Evolutionary conservation across 179 eudicot species (phyloP).

Genomic region (Patellifolia procumbens): DNA sequence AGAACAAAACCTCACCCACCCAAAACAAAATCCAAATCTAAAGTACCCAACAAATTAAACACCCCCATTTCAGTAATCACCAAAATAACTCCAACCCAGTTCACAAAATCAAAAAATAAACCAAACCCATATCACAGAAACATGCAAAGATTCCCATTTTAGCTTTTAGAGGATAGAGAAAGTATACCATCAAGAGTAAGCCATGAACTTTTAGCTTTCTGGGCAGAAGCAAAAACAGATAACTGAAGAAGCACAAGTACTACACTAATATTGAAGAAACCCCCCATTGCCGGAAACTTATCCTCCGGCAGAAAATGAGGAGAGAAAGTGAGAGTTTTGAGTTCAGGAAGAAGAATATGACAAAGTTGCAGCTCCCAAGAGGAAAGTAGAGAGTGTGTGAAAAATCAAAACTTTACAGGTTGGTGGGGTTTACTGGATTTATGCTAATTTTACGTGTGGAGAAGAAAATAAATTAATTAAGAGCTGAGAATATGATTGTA

Average conservation of each 20-base stretch:
- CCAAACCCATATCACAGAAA: conserved; percentile 11
- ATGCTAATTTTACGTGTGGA: no score
- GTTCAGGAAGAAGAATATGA: background rate
- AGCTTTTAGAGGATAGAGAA: background rate
- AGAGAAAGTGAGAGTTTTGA: background rate
- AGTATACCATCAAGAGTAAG: conserved; percentile 24
- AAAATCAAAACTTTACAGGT: conserved; percentile 14
- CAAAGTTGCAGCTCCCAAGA: conserved; percentile 8
- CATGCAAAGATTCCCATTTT: conserved; percentile 7
- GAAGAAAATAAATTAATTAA: background rate
- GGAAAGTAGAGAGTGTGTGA: conserved; percentile 1
- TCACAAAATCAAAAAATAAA: conserved; percentile 11
- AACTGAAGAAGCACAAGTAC: conserved; percentile 5
- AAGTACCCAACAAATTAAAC: background rate
- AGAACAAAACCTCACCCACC: background rate
- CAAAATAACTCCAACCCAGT: conserved; percentile 17
- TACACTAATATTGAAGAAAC: conserved; percentile 9
- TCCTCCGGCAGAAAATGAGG: conserved; percentile 18
- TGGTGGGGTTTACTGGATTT: conserved; percentile 11
- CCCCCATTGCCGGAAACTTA: conserved; percentile 21
- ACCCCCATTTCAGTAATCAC: background rate
- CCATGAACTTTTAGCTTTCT: conserved; percentile 21
- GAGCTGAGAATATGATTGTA: background rate
- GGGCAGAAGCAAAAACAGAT: conserved; percentile 21
- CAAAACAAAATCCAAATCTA: background rate